Conservation (phyloP, 2,329 filamentous ascomycete genomes). For the Lomentospora prolificans region DNA sequence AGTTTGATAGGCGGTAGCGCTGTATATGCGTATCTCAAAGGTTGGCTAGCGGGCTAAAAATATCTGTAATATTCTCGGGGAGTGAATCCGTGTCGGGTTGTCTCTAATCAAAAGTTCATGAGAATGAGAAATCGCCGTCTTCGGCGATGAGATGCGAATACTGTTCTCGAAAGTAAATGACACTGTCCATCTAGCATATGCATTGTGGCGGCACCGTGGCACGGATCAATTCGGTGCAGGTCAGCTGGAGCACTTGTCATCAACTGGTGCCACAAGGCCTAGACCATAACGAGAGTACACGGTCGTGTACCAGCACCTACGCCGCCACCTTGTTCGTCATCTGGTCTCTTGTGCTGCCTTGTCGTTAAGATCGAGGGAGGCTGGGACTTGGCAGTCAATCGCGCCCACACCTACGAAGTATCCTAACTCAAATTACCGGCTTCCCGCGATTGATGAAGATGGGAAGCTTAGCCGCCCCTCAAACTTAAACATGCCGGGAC, state of each 20-base stretch:
- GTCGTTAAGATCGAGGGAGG: neutral
- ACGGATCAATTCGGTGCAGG: too few species aligned
- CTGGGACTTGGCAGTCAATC: too few species aligned
- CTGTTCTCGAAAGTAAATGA: neutral
- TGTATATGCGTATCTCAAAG: neutral
- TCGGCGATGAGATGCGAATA: neutral
- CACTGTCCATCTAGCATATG: neutral
- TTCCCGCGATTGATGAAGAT: slow-evolving; percentile 6
- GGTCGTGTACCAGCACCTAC: too few species aligned
- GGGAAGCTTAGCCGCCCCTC: neutral
- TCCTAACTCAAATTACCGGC: neutral
- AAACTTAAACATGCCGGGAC: slow-evolving; percentile 26
- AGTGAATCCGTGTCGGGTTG: too few species aligned
- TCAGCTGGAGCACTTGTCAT: neutral
- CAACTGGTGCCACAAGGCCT: neutral
- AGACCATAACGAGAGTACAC: neutral
- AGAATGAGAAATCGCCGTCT: neutral
- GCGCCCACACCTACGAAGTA: neutral
- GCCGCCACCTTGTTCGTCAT: too few species aligned
- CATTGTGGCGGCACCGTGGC: neutral
- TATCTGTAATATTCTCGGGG: too few species aligned
- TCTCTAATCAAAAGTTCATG: neutral
- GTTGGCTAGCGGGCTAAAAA: too few species aligned
- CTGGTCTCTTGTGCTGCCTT: neutral
- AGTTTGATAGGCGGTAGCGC: neutral